Base-by-base conservation (phyloP, 768 basidiomycete genomes). In the Boletus huronensis region DNA sequence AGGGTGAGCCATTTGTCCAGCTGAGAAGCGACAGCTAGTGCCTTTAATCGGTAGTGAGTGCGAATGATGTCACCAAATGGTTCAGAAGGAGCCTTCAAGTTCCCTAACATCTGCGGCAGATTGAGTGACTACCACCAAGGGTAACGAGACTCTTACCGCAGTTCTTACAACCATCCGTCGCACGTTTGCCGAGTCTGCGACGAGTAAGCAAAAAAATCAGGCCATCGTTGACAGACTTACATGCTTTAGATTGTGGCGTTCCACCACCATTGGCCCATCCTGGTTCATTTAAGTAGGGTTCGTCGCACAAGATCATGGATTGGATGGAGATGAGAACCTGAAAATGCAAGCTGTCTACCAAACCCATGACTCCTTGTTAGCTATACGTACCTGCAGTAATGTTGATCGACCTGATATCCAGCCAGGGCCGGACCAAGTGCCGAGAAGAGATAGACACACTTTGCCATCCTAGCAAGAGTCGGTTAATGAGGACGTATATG, bases 261-360 rank as follows among this genome's bases (percentile, higher is more conserved):
- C 92, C 92, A 16, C 78, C 82, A 53, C 82, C 80, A 39, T 72
- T 72, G 21, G 90, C 85, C 90, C 90, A 91, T 25, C 88, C 93
- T 19, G 94, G 94, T 68, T 98, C 94, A 60, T 96, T 96, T 56
- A 93, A 70, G 68, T 94, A 96, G 9, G 95, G 86, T 54, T 88
- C 94, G 19, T 96, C 95, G 58, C 90, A 94, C 25, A 97, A 75
- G 60, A 97, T 96, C 90, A 98, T 93, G 16, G 91, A 93, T 74
- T 97, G 95, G 31, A 98, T 95, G 16, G 93, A 95, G 36, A 97
- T 90, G 39, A 98, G 77, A 35, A 95, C 85, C 80, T 82, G 48
- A 21, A 59, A 10, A 40, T 14, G 47, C 16, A 47, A 53, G 2
- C 16, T 23, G 50, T 55, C 41, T 49, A 50, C 51, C 21, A 48